These are phyloP conservation scores for Tinospora cordifolia DNA, from an alignment of 164 flowering plant genomes.

Conservation along the genomic window DNA sequence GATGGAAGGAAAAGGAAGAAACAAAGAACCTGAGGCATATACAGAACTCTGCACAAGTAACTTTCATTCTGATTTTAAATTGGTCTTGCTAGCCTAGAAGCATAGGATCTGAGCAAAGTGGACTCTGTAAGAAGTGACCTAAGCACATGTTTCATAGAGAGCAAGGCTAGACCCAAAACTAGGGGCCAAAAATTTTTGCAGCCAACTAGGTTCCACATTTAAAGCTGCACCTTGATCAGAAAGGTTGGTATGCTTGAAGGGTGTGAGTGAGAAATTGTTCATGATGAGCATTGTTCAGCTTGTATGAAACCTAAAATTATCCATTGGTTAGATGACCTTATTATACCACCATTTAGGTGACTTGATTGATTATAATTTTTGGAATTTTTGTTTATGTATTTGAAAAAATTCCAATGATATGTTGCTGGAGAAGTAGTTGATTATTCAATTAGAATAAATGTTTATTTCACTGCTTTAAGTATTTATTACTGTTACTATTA, in stretches of 20 bases:
- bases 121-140: neutral
- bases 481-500: no score
- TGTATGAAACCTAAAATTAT: neutral
- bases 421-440: neutral
- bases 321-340: neutral
- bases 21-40: slow-evolving; percentile 10
- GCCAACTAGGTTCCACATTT: neutral
- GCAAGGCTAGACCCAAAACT: neutral
- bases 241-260: neutral
- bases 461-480: no score
- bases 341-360: neutral
- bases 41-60: neutral
- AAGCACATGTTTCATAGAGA: neutral
- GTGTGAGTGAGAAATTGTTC: no score
- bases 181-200: neutral
- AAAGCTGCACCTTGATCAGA: neutral
- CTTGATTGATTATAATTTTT: no score
- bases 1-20: slow-evolving; percentile 14
- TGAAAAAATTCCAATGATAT: no score
- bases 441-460: neutral
- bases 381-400: no score
- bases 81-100: neutral
- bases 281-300: neutral
- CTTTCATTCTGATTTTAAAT: no score
- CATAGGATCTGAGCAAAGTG: neutral